phyloP scores from a whole-genome alignment of 2,329 filamentous ascomycete species.

The Laburnicola sp. region DNA sequence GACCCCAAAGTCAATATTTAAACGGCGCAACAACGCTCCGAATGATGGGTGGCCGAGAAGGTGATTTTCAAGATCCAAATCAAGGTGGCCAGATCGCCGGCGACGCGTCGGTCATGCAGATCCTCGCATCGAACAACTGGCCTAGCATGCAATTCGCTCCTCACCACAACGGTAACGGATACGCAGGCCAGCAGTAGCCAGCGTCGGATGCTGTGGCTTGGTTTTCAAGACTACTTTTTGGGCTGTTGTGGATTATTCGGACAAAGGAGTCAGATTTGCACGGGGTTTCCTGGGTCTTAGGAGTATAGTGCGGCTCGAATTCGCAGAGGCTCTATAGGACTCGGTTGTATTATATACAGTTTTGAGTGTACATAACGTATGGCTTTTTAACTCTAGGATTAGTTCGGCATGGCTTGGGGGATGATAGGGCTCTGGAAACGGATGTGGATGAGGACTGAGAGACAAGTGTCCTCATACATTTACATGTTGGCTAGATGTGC shows the following conservation, averaged over 20 bases:
- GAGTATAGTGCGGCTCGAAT: constrained; percentile 1
- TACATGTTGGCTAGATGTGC: too few species aligned
- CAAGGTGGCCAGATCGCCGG: constrained; percentile 22
- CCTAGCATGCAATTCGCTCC: constrained; percentile 34
- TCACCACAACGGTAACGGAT: constrained; percentile 26
- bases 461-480: too few species aligned
- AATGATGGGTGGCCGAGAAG: constrained; percentile 40
- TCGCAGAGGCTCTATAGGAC: not conserved
- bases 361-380: not conserved
- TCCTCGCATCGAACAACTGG: constrained; percentile 28
- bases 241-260: not conserved
- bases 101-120: constrained; percentile 29
- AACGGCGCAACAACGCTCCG: constrained; percentile 47
- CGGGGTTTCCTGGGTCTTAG: not conserved
- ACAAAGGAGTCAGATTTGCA: not conserved
- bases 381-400: too few species aligned
- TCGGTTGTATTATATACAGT: not conserved
- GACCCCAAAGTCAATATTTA: constrained; percentile 39
- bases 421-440: too few species aligned
- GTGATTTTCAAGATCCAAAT: constrained; percentile 21
- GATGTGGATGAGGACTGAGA: too few species aligned
- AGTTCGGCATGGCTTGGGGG: too few species aligned
- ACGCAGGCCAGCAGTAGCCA: constrained; percentile 1
- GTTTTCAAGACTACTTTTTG: not conserved
- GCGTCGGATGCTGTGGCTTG: not conserved